Percentiles rank a stretch among this genome's conserved stretches.
Conservation (phyloP, 495 filamentous ascomycete species). For the Tetracladium setigerum region DNA sequence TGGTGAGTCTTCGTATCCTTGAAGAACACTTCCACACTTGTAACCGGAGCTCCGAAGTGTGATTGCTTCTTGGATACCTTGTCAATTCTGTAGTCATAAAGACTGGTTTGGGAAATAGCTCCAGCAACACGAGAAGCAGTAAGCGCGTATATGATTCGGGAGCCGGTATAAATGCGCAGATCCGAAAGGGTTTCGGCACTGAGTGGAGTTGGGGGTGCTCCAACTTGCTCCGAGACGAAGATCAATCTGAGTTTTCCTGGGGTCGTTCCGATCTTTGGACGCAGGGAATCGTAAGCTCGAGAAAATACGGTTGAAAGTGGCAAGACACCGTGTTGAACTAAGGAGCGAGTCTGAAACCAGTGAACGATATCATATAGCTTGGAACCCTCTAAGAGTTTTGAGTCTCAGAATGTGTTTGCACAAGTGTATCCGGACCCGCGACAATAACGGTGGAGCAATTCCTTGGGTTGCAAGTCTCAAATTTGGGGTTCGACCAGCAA, state of each 20-base stretch:
- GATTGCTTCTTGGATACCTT: slow-evolving; percentile 30
- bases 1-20: slow-evolving; percentile 50
- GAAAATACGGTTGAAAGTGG: slow-evolving; percentile 55
- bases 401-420: slow-evolving; percentile 50
- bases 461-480: slow-evolving; percentile 62
- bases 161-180: slow-evolving; percentile 69
- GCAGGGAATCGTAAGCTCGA: slow-evolving; percentile 49
- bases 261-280: slow-evolving; percentile 52
- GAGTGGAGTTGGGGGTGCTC: slow-evolving; percentile 42
- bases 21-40: slow-evolving; percentile 69
- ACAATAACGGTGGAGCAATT: slow-evolving; percentile 74
- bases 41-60: slow-evolving; percentile 80
- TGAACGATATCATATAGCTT: slow-evolving; percentile 26
- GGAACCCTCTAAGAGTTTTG: slow-evolving; percentile 24
- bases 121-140: slow-evolving; percentile 78
- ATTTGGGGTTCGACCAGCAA: slow-evolving; percentile 62
- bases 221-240: slow-evolving; percentile 54
- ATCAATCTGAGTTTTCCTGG: slow-evolving; percentile 72
- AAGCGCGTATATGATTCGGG: slow-evolving; percentile 78
- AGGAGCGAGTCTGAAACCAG: slow-evolving; percentile 57
- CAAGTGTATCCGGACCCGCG: slow-evolving; percentile 65
- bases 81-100: slow-evolving; percentile 77
- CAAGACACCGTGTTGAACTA: slow-evolving; percentile 66
- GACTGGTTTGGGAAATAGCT: slow-evolving; percentile 71
- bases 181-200: slow-evolving; percentile 65